phyloP scores from a whole-genome alignment of 2,329 filamentous ascomycete species.

The Stagonosporopsis vannaccii region DNA sequence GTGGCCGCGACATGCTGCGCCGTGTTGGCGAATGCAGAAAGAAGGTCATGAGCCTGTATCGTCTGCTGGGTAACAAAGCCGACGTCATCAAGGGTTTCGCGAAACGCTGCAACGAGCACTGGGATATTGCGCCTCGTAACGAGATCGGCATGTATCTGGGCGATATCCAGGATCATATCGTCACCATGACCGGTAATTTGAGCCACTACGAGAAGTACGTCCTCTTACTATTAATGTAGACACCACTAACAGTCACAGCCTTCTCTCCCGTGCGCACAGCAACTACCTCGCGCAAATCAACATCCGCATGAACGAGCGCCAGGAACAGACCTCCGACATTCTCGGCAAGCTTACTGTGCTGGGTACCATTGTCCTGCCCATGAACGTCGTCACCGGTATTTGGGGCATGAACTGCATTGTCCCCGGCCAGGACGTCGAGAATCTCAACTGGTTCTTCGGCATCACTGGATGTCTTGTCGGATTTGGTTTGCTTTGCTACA shows the following conservation, averaged over 20 bases:
- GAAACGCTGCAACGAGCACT: slow-evolving; percentile 97
- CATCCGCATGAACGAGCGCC: slow-evolving; percentile 97
- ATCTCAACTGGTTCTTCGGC: slow-evolving; percentile 60
- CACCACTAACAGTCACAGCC: slow-evolving; percentile 59
- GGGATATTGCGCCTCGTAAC: slow-evolving; percentile 91
- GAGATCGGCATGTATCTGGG: slow-evolving; percentile 98
- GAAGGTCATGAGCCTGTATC: slow-evolving; percentile 95
- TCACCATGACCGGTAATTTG: slow-evolving; percentile 97
- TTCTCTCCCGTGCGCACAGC: slow-evolving; percentile 87
- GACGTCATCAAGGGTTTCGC: slow-evolving; percentile 99
- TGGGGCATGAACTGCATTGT: slow-evolving; percentile 98
- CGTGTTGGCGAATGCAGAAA: slow-evolving; percentile 94
- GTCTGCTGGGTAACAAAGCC: slow-evolving; percentile 93
- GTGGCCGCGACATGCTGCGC: slow-evolving; percentile 82
- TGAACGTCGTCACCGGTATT: slow-evolving; percentile 98
- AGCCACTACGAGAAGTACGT: slow-evolving; percentile 94
- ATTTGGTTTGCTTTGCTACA: slow-evolving; percentile 82
- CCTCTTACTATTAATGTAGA: background rate
- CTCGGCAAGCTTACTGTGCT: slow-evolving; percentile 93
- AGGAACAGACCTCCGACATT: slow-evolving; percentile 94
- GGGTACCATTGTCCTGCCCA: slow-evolving; percentile 94
- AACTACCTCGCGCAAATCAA: slow-evolving; percentile 99
- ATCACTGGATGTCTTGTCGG: slow-evolving; percentile 76
- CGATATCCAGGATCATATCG: slow-evolving; percentile 98
- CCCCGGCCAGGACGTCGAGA: slow-evolving; percentile 85